Evolutionary conservation across 495 filamentous ascomycete genomes (phyloP).

Genomic region (Lichina pygmaea): DNA sequence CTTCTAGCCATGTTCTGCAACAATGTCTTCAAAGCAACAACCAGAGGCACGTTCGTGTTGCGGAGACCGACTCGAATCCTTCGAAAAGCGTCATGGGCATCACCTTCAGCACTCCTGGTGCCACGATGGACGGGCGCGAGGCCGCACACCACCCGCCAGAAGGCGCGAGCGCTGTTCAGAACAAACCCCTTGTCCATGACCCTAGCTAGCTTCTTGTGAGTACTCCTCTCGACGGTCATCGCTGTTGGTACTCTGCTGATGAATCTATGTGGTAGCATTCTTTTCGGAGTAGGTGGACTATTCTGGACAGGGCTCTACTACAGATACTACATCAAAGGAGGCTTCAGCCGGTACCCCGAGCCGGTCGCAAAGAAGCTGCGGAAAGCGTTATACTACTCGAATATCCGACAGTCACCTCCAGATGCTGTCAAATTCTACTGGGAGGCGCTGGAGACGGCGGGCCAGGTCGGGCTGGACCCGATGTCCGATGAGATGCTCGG

Average conservation of each 20-base stretch:
- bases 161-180: constrained; percentile 6
- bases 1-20: too few relatives aligned
- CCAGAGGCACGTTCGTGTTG: neutral
- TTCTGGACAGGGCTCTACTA: constrained; percentile 36
- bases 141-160: constrained; percentile 4
- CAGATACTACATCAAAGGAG: constrained; percentile 29
- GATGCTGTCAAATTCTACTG: constrained; percentile 60
- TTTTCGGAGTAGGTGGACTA: constrained; percentile 21
- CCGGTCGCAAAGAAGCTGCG: constrained; percentile 57
- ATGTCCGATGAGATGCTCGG: constrained; percentile 77
- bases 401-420: constrained; percentile 39
- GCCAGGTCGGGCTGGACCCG: constrained; percentile 51
- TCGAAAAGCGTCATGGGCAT: neutral
- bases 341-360: constrained; percentile 55
- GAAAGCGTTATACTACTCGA: constrained; percentile 65
- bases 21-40: too few relatives aligned
- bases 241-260: neutral
- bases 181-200: constrained; percentile 10
- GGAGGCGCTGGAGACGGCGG: constrained; percentile 40
- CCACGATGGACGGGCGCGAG: neutral
- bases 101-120: neutral
- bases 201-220: constrained; percentile 8
- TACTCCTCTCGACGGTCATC: neutral
- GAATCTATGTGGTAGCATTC: constrained; percentile 13
- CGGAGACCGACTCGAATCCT: neutral